Evolutionary conservation across 1,284 basidiomycete species (phyloP), one percentile per base, ranked within the genome.

Genomic region (Ustanciosporium gigantosporum): DNA sequence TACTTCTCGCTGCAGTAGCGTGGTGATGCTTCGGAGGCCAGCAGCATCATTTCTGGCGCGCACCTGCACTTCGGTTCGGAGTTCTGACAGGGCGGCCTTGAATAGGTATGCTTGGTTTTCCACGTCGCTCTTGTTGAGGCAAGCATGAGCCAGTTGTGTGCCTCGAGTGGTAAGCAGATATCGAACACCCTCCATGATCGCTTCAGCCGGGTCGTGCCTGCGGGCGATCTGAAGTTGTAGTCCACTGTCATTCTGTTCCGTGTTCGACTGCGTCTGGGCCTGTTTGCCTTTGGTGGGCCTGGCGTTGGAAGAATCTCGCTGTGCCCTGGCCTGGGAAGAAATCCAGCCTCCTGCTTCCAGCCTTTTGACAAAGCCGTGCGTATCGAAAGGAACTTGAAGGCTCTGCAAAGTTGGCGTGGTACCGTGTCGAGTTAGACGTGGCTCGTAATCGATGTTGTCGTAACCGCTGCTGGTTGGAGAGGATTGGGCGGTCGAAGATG

Each of bases 51-150:
- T 94, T 46, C 89, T 85, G 3, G 89, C 87, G 46, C 86, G 85
- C 60, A 92, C 85, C 8, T 87, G 86, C 31, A 91, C 84, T 73
- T 96, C 94, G 4, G 90, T 88, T 15, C 91, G 85, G 32, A 96
- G 82, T 78, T 98, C 92, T 0, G 90, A 89, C 21, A 98, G 79
- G 0, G 94, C 95, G 9, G 95, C 94, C 43, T 87, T 86, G 79
- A 96, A 97, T 21, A 97, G 82, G 78, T 99, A 99, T 11, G 91
- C 91, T 85, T 94, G 70, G 34, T 75, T 68, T 55, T 70, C 58
- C 43, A 92, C 79, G 76, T 96, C 92, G 78, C 93, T 89, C 35
- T 83, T 82, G 29, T 86, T 87, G 71, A 96, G 81, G 31, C 89
- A 87, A 46, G 88, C 86, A 42, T 85, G 81, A 47, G 84, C 82